These are phyloP conservation scores for Lentinula edodes DNA, from an alignment of 768 basidiomycete species.

Conservation along the genomic window DNA sequence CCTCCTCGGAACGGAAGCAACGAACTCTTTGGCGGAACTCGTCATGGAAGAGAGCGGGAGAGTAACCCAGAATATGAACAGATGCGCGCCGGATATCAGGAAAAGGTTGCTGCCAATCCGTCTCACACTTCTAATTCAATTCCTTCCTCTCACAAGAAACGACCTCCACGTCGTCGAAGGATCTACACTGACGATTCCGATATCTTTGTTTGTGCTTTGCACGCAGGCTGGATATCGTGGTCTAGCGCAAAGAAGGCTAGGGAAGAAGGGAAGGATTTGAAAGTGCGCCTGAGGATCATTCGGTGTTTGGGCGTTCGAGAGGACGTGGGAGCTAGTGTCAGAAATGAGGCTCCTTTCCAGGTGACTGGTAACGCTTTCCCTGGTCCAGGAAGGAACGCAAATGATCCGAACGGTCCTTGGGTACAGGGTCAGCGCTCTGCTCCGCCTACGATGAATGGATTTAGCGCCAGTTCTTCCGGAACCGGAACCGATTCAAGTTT, in stretches of 20 bases:
- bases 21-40: not conserved
- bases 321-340: not conserved
- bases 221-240: conserved; percentile 55
- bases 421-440: not conserved
- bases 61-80: not conserved
- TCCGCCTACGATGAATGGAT: conserved; percentile 20
- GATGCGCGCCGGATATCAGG: not conserved
- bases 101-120: not conserved
- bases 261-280: conserved; percentile 32
- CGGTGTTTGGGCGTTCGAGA: conserved; percentile 23
- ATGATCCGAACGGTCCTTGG: not conserved
- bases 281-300: conserved; percentile 34
- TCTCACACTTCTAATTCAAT: not conserved
- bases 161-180: conserved; percentile 32
- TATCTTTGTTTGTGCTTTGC: conserved; percentile 61
- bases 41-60: not conserved
- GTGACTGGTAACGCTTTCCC: not conserved
- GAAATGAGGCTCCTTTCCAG: not conserved
- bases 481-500: conserved; percentile 38
- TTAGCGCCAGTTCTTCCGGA: conserved; percentile 42
- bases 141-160: not conserved
- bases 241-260: conserved; percentile 33
- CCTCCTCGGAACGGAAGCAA: conserved; percentile 11
- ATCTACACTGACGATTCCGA: conserved; percentile 80
- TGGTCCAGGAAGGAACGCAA: too few relatives aligned